Evolutionary conservation across 768 basidiomycete species (phyloP), one percentile per base, ranked within the genome.

Genomic region (Tylopilus rubrobrunneus): DNA sequence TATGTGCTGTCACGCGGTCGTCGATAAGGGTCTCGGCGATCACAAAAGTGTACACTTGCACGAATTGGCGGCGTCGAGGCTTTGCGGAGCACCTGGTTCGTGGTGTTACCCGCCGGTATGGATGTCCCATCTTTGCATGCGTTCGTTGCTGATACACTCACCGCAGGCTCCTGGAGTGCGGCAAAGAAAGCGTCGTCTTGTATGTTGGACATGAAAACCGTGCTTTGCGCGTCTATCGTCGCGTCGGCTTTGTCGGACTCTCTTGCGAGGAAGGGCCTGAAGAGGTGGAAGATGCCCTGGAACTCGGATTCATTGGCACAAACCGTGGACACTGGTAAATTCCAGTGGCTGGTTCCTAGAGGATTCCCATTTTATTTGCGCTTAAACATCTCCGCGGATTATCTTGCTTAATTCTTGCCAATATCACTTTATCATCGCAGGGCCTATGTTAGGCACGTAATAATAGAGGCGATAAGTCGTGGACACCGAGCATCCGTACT

Each of bases 1-100:
- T 84, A 40, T 82, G 80, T 44, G 82, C 82, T 15, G 80, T 78
- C 21, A 78, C 82, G n/a, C 76, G 81, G n/a, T 72, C 72, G 48
- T 78, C 77, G 12, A 63, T 71, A 52, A 70, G 68, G 11, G 77
- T 81, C 23, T 75, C 78, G 14, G 80, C 78, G 3, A 80, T 83
- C 58, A 81, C 81, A 8, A 84, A 83, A 63, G 81, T 83, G 1
- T 81, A 78, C 62, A 84, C 82, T 19, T 72, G 74, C 31, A 71
- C 73, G 0, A 59, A 61, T 25, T 80, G 73, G 72, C 66, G 81
- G 52, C 68, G 75, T 12, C 65, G 63, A 33, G 78, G 83, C 7
- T 77, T 76, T 61, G 83, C 81, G 15, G 78, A 80, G 62, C 71
- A 71, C 43, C 64, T 84, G 36, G 83, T 84, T 15, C 71, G 75